These are phyloP conservation scores for Cryomyces minteri DNA, from an alignment of 495 filamentous ascomycete species.

Conservation along the genomic window DNA sequence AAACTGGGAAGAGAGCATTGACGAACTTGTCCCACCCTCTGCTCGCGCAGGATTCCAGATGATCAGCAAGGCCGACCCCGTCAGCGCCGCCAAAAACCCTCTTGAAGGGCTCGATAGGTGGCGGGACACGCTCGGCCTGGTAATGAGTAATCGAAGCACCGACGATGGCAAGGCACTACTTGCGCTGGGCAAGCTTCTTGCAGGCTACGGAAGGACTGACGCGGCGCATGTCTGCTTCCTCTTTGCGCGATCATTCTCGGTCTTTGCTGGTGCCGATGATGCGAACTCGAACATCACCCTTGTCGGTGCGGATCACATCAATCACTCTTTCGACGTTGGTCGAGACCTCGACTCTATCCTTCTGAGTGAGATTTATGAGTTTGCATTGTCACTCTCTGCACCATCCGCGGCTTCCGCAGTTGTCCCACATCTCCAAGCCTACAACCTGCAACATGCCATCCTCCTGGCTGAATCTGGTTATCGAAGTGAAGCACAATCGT, in stretches of 20 bases:
- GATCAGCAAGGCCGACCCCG: conserved; percentile 46
- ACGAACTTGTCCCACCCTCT: conserved; percentile 89
- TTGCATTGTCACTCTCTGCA: conserved; percentile 42
- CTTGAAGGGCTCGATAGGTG: conserved; percentile 79
- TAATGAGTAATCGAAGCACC: conserved; percentile 69
- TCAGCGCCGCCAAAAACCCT: conserved; percentile 48
- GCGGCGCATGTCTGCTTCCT: conserved; percentile 80
- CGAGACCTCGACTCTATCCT: conserved; percentile 69
- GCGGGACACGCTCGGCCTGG: conserved; percentile 73
- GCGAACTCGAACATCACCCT: conserved; percentile 59
- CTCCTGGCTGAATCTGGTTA: conserved; percentile 68
- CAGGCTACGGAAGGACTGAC: conserved; percentile 70
- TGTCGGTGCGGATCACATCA: conserved; percentile 62
- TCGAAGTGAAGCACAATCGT: conserved; percentile 67
- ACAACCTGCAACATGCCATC: conserved; percentile 76
- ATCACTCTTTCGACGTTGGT: conserved; percentile 42
- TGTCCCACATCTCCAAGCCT: conserved; percentile 63
- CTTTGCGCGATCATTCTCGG: conserved; percentile 31
- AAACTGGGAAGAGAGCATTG: conserved; percentile 83
- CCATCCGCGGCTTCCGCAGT: conserved; percentile 20
- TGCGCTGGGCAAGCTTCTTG: conserved; percentile 68
- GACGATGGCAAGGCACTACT: conserved; percentile 61
- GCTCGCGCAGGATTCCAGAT: conserved; percentile 85
- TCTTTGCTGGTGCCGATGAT: conserved; percentile 76
- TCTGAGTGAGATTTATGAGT: conserved; percentile 88